Evolutionary conservation across 2,329 filamentous ascomycete genomes (phyloP), one percentile per base, ranked within the genome.

Genomic region (Xylariales sp.): DNA sequence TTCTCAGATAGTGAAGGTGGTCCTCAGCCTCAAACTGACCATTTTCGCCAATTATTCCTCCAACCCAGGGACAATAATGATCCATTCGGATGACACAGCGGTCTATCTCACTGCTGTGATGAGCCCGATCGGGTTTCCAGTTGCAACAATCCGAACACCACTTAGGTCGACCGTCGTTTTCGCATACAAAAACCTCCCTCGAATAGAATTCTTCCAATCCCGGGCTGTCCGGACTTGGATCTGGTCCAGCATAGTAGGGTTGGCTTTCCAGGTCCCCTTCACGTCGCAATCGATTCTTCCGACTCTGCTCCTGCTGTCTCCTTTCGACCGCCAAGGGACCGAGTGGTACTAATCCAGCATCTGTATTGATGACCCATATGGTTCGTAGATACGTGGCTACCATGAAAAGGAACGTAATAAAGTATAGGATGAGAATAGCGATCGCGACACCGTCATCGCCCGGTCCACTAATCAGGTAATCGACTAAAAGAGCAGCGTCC

Each of bases 61-160:
- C 91, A n/a, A 95, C 90, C 85, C 85, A 97, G 0, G 91, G 93
- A 54, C 93, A 98, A 53, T 90, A 93, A 56, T 97, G 91, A 46
- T 97, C 91, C 85, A 96, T 93, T 53, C 93, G 93, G 28, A 76
- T 68, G 16, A 95, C 85, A 54, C 91, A 97, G 29, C 88, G 75
- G 34, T 79, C 79, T 11, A 93, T 68, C 55, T 95, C 87, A 37
- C 82, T 82, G 54, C 85, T 94, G 61, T 97, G 91, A 57, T 95
- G 89, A 3, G 85, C 77, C 4, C 91, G 76, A 54, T 96, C 91
- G 1, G 85, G 81, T 60, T 96, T 97, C 79, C 86, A 95, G 47
- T 84, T 87, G 40, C 77, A 77, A 58, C 91, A 98, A 37, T 78
- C 76, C 4, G 81, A 82, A 63, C 91, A 98, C 81, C 88, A 97